A percentile compares a stretch with the other conserved stretches of the same genome.
These are phyloP conservation scores for Parathielavia hyrcaniae DNA, from an alignment of 495 filamentous ascomycete species.

Conservation along the genomic window DNA sequence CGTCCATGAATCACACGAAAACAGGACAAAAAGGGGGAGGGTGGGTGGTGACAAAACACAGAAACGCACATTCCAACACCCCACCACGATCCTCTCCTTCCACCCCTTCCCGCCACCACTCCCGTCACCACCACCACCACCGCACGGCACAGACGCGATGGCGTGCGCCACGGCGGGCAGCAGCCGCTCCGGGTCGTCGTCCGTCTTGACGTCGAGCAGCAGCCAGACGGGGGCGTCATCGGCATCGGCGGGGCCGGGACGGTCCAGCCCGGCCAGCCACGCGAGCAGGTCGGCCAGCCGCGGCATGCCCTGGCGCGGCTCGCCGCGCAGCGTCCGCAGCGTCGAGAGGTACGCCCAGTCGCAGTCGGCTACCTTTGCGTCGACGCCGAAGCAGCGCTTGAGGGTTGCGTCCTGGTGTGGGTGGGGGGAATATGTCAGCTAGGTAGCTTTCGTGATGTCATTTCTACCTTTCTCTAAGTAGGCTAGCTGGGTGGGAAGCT, in stretches of 20 bases:
- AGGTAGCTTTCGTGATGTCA: not conserved
- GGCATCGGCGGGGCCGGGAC: constrained; percentile 33
- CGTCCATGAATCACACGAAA: too few relatives aligned
- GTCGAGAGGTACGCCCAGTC: constrained; percentile 66
- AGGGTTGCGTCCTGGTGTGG: constrained; percentile 62
- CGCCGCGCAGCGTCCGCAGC: constrained; percentile 57
- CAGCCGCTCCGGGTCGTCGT: constrained; percentile 64
- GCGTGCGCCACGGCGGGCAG: constrained; percentile 59
- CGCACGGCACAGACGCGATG: constrained; percentile 44
- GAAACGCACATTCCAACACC: constrained; percentile 64
- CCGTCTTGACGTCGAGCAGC: constrained; percentile 80
- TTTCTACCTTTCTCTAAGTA: not conserved
- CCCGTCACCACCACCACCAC: constrained; percentile 18
- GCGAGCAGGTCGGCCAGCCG: constrained; percentile 68
- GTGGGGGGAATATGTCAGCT: not conserved
- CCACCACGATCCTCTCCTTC: constrained; percentile 66
- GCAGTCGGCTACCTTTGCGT: constrained; percentile 64
- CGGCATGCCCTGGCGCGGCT: constrained; percentile 66
- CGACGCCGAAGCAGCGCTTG: constrained; percentile 70
- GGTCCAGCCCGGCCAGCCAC: constrained; percentile 54
- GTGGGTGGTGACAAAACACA: not conserved
- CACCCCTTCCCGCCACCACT: constrained; percentile 45
- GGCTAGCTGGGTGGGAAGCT: constrained; percentile 26
- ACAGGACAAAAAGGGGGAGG: not conserved
- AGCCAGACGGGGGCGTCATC: constrained; percentile 58